Evolutionary conservation across 495 filamentous ascomycete species (phyloP).

Genomic region (Talaromyces thailandensis): DNA sequence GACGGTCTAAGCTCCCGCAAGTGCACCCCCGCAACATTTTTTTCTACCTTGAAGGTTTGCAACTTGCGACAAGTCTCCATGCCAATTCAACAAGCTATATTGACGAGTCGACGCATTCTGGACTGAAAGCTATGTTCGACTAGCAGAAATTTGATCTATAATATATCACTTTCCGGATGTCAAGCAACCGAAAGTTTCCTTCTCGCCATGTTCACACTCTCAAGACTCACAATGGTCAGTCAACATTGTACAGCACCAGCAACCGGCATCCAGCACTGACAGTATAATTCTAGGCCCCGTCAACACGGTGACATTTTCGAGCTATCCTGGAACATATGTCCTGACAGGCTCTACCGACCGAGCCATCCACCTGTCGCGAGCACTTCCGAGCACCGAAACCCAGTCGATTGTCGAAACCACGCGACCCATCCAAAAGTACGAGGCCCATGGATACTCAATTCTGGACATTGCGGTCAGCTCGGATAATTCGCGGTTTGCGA

Average conservation of each 20-base stretch:
- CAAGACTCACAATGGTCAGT: constrained; percentile 38
- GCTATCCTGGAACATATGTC: constrained; percentile 41
- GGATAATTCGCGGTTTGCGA: constrained; percentile 75
- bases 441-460: constrained; percentile 84
- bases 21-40: background rate
- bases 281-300: constrained; percentile 21
- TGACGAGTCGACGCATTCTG: background rate
- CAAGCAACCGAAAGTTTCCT: constrained; percentile 22
- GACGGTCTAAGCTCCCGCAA: constrained; percentile 3
- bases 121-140: background rate
- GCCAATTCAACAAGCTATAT: background rate
- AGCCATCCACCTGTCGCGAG: constrained; percentile 71
- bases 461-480: constrained; percentile 65
- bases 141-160: background rate
- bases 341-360: constrained; percentile 84
- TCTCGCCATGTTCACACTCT: constrained; percentile 29
- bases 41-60: background rate
- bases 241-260: background rate
- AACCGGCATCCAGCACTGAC: background rate
- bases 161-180: constrained; percentile 18
- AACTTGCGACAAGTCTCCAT: background rate
- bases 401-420: constrained; percentile 28
- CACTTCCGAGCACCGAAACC: constrained; percentile 32
- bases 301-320: constrained; percentile 34
- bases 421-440: constrained; percentile 71